Percentiles rank a stretch among this genome's conserved stretches.
Evolutionary conservation across 805 yeast species (phyloP).

Genomic region (Pichia exigua): DNA sequence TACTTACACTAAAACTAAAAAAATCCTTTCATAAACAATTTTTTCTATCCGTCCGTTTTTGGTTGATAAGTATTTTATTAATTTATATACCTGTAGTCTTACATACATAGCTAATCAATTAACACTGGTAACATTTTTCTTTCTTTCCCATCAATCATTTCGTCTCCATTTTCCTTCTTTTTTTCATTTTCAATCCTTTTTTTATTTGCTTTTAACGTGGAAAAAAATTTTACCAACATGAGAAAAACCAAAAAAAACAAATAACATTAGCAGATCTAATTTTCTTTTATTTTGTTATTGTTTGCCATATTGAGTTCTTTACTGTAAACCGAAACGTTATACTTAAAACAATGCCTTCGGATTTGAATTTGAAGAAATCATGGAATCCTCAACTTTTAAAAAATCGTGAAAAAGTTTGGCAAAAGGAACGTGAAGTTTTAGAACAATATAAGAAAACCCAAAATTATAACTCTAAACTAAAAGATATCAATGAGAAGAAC

Average conservation of each 20-base stretch:
- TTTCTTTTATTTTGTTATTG: no score
- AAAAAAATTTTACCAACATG: no score
- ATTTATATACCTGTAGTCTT: neutral
- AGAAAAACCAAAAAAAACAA: no score
- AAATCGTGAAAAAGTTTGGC: constrained; percentile 82
- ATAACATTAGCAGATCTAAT: no score
- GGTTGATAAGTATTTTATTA: neutral
- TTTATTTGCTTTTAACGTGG: no score
- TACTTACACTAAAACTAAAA: neutral
- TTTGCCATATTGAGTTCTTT: no score
- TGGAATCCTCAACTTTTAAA: constrained; percentile 91
- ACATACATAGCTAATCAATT: neutral
- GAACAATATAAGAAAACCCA: constrained; percentile 60
- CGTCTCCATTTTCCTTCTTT: no score
- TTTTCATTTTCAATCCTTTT: neutral
- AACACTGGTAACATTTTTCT: no score
- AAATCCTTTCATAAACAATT: neutral
- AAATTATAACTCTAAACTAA: constrained; percentile 56
- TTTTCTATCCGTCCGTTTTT: neutral
- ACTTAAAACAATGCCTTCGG: constrained; percentile 45
- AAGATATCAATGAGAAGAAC: constrained; percentile 50
- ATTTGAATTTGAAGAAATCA: constrained; percentile 83
- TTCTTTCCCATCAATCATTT: no score
- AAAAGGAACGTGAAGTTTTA: constrained; percentile 67
- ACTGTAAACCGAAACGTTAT: no score